Evolutionary conservation across 179 eudicot genomes (phyloP), one percentile per base, ranked within the genome.

Genomic region (Silene vulgaris): DNA sequence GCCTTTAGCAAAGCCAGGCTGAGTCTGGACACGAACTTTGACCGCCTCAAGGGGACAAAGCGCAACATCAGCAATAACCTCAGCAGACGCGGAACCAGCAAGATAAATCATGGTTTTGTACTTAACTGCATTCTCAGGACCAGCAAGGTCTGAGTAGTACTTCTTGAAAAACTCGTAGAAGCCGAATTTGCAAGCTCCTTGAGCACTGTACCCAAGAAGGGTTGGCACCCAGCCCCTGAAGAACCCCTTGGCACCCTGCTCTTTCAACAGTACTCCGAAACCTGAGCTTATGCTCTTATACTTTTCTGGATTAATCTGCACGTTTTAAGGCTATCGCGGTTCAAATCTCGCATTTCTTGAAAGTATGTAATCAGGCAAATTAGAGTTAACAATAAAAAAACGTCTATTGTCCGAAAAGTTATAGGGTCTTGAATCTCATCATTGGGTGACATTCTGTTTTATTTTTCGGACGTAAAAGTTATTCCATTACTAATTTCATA

Each of bases 171-270:
- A 88, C 72, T 91, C 97, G 61, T 91, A 91, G 43, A 90, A 80
- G 4, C 97, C 91, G 40, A 67, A 84, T 77, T 91, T 91, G 73
- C 83, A 80, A 54, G 95, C 92, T 65, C 97, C 97, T 65, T 91
- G 97, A 35, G 89, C 95, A 64, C 97, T 86, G 62, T 91, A 91
- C 65, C 97, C 97, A 13, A 91, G 66, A 69, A 90, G 76, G 32
- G 97, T 91, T 65, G 97, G 97, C 19, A 26, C 91, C 97, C 97
- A 91, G 12, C 97, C 97, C 82, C 75, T 85, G 76, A 86, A 91
- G 63, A 90, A 82, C 52, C 96, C 96, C 77, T 72, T 82, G 9
- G 82, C 50, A 19, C 96, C 96, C 48, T 89, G 96, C 79, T 90
- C 96, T 74, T 80, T 89, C 4, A 90, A 65, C 80, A 90, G 5